Base-by-base conservation (phyloP, 805 yeast genomes). In the Nakazawaea pomicola region DNA sequence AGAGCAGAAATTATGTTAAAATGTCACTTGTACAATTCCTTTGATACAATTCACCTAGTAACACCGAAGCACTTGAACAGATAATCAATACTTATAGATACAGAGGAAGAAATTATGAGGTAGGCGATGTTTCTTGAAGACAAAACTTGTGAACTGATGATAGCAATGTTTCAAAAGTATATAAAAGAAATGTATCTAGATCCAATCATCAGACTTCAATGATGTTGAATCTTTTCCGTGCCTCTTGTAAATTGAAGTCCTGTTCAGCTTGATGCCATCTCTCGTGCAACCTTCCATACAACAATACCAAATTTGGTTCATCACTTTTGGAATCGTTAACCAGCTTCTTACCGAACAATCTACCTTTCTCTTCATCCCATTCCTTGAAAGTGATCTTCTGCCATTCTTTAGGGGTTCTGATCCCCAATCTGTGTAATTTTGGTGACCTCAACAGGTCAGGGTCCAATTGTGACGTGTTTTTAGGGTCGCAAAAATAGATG, bases 311-410 rank as follows among this genome's bases (percentile, higher is more conserved):
- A 30, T 54, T 57, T 2, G 70, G 70, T 23, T 64, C 70, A 19
- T 64, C 70, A 8, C 65, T 58, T 25, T 52, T 37, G 10, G 48
- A 43, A 40, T 56, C 59, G 35, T 66, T 64, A 32, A 65, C 62
- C 36, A 59, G 58, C 16, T 56, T 54, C 44, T 58, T 62, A 15
- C 74, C 74, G 49, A 71, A 70, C 17, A 69, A 57, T 32, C 69
- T 53, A 3, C 71, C 72, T 47, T 72, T 72, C 37, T 66, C 74
- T 17, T 64, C 65, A 40, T 68, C 64, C 76, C 76, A 70, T n/a
- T 66, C 54, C 6, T 52, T 57, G 47, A 63, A 65, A 9, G 62
- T 60, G 37, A 69, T 58, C 31, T 58, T 54, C 18, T 64, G 64
- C 68, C 68, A 65, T 17, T 49, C 54, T 20, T 54, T 49, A 3